Conservation (phyloP, 2,329 filamentous ascomycete genomes). For the Talaromyces islandicus region DNA sequence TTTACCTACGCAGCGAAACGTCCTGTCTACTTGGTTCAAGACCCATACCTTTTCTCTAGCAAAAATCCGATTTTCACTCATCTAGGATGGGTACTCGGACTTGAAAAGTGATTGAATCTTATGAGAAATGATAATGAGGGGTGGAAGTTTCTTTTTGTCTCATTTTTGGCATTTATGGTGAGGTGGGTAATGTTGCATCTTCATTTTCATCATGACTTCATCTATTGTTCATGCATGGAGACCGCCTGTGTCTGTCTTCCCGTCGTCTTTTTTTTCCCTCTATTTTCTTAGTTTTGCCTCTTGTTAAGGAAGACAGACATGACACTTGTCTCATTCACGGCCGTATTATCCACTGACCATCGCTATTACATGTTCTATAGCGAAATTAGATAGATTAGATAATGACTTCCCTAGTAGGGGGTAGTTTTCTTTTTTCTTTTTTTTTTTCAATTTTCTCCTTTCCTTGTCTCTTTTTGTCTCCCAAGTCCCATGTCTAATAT, state of each 20-base stretch:
- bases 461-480: background rate
- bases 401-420: background rate
- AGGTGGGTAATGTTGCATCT: slow-evolving; percentile 9
- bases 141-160: background rate
- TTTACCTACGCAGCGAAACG: background rate
- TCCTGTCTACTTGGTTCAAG: background rate
- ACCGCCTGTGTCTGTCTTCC: background rate
- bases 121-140: background rate
- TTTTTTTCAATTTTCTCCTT: background rate
- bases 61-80: background rate
- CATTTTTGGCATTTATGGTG: slow-evolving; percentile 10
- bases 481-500: background rate
- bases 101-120: background rate
- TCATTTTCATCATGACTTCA: background rate
- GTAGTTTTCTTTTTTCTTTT: background rate
- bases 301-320: background rate
- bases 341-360: background rate
- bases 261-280: background rate
- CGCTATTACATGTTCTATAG: background rate
- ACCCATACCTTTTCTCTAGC: background rate
- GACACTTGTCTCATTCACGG: background rate
- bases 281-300: background rate
- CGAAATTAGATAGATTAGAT: slow-evolving; percentile 2
- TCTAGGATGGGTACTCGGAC: background rate
- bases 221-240: slow-evolving; percentile 3